Evolutionary conservation across 1,284 basidiomycete genomes (phyloP).

Genomic region (Trichosporon sp.): DNA sequence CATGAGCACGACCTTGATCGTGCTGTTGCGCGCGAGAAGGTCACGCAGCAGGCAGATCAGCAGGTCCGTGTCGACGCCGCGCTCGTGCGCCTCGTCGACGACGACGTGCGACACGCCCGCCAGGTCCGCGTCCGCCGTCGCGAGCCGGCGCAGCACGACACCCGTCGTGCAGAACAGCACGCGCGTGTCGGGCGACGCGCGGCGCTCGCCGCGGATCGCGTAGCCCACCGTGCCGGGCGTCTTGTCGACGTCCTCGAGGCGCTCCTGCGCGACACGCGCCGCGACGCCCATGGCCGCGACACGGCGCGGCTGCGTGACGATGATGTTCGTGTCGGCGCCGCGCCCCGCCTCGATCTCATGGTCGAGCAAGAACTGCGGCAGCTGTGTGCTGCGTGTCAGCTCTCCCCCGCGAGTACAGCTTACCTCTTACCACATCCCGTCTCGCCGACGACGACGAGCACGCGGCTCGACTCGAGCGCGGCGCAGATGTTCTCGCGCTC

Average conservation of each 20-base stretch:
- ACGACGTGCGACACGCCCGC: constrained; percentile 74
- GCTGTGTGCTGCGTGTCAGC: constrained; percentile 48
- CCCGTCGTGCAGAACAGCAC: constrained; percentile 90
- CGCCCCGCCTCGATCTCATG: constrained; percentile 61
- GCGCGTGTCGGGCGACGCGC: constrained; percentile 63
- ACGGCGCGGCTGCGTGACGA: constrained; percentile 86
- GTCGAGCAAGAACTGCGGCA: constrained; percentile 85
- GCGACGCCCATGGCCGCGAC: constrained; percentile 88
- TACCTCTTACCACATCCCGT: constrained; percentile 83
- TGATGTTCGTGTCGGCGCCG: constrained; percentile 69
- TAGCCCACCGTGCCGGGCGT: constrained; percentile 71
- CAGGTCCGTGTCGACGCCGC: constrained; percentile 85
- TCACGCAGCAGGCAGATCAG: constrained; percentile 78
- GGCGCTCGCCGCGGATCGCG: constrained; percentile 83
- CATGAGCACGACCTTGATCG: constrained; percentile 58
- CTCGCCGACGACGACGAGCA: constrained; percentile 78
- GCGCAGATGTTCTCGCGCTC: constrained; percentile 62
- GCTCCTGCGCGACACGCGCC: constrained; percentile 77
- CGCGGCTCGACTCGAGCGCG: constrained; percentile 60
- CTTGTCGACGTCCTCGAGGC: constrained; percentile 63
- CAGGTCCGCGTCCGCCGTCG: constrained; percentile 65
- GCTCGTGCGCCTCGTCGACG: constrained; percentile 90
- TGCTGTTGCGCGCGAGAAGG: constrained; percentile 64
- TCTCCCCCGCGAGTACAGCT: neutral
- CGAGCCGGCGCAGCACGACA: constrained; percentile 74